These are phyloP conservation scores for Dentiscutata heterogama DNA, from an alignment of 371 early-diverging fungal genomes.

Conservation along the genomic window DNA sequence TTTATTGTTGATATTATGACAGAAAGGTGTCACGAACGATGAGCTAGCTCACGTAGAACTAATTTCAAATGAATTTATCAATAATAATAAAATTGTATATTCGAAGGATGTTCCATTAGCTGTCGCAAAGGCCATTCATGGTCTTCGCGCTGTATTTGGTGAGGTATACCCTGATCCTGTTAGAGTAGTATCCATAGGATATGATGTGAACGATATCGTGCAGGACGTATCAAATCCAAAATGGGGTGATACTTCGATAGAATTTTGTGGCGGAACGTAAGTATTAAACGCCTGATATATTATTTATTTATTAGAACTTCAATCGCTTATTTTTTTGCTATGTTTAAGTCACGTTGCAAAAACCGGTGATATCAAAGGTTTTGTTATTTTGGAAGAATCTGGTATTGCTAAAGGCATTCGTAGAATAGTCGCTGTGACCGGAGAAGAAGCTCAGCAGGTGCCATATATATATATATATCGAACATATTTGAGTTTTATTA, in stretches of 20 bases:
- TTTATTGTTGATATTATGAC: conserved; percentile 10
- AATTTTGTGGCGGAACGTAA: conserved; percentile 99
- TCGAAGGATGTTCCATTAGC: conserved; percentile 88
- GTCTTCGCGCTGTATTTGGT: conserved; percentile 96
- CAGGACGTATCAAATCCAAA: conserved; percentile 82
- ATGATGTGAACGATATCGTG: conserved; percentile 89
- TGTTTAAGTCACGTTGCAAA: conserved; percentile 83
- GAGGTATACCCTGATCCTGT: conserved; percentile 98
- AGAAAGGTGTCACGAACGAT: conserved; percentile 79
- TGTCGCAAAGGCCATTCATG: conserved; percentile 85
- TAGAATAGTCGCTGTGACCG: conserved; percentile 97
- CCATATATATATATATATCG: neutral
- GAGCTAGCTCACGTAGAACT: conserved; percentile 88
- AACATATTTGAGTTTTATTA: neutral
- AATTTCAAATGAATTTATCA: conserved; percentile 85
- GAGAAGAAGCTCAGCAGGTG: conserved; percentile 83
- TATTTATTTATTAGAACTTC: neutral
- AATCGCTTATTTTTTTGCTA: neutral
- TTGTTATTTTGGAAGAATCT: conserved; percentile 94
- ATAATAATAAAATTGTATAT: conserved; percentile 79
- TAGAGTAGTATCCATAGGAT: conserved; percentile 93
- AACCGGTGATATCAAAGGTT: conserved; percentile 92
- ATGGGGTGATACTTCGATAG: conserved; percentile 88
- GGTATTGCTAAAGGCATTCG: conserved; percentile 98
- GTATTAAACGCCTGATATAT: conserved; percentile 27